Evolutionary conservation across 139 green algal genomes (phyloP).

Genomic region (Chlamydomonas schloesseri): DNA sequence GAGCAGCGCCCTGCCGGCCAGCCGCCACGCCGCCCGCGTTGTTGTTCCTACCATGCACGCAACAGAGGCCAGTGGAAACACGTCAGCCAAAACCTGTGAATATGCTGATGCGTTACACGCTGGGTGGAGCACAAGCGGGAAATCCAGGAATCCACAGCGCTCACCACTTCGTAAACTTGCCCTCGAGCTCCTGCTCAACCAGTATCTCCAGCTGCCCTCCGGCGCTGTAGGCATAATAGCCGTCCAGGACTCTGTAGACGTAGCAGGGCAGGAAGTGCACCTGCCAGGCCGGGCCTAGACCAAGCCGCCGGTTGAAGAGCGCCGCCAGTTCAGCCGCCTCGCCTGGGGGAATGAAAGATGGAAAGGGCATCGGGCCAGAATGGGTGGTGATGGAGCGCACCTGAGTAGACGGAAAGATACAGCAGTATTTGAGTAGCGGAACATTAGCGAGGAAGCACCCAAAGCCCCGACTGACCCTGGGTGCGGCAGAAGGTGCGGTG

Average conservation of each 20-base stretch:
- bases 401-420: too few relatives aligned
- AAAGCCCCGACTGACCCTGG: not conserved
- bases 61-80: too few relatives aligned
- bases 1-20: not conserved
- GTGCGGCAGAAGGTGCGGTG: not conserved
- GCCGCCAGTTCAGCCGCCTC: not conserved
- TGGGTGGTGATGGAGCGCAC: too few relatives aligned
- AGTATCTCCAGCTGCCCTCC: constrained; percentile 20
- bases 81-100: too few relatives aligned
- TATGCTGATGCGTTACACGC: too few relatives aligned
- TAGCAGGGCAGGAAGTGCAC: constrained; percentile 54
- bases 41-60: constrained; percentile 50
- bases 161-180: constrained; percentile 55
- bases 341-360: not conserved
- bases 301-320: not conserved
- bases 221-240: not conserved
- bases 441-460: too few relatives aligned
- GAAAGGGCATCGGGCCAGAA: too few relatives aligned
- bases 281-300: not conserved
- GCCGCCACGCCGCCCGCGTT: constrained; percentile 45
- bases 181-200: constrained; percentile 61
- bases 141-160: too few relatives aligned
- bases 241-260: constrained; percentile 45
- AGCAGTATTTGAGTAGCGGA: too few relatives aligned
- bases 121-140: too few relatives aligned